Percentiles rank a stretch among this genome's conserved stretches.
Evolutionary conservation across 1,139 yeast genomes (phyloP).

Genomic region (Yamadazyma atlantica): DNA sequence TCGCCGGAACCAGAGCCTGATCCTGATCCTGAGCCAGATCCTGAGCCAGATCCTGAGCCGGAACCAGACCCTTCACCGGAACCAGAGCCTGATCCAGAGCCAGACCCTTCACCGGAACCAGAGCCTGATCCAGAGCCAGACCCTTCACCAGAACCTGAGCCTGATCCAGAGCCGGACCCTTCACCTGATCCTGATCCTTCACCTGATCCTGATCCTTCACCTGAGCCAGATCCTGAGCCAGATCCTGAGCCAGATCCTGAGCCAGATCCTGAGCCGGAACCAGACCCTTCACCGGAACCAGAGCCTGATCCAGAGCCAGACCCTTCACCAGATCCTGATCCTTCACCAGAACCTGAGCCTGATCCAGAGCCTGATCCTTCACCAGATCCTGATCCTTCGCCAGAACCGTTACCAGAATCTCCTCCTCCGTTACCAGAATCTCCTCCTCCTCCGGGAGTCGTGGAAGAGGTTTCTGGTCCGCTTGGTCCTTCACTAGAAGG

Average conservation of each 20-base stretch:
- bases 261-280: not conserved
- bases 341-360: constrained; percentile 2
- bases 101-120: not conserved
- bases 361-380: not conserved
- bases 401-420: not conserved
- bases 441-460: not conserved
- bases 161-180: not conserved
- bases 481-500: constrained; percentile 2
- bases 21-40: not conserved
- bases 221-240: too few relatives aligned
- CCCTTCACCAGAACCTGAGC: constrained; percentile 1
- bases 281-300: not conserved
- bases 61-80: constrained; percentile 1
- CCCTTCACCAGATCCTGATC: not conserved
- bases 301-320: constrained; percentile 1
- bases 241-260: not conserved
- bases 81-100: not conserved
- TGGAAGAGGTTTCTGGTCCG: too few relatives aligned
- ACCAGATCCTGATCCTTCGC: not conserved
- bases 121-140: not conserved
- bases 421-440: not conserved
- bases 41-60: not conserved
- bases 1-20: too few relatives aligned
- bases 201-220: too few relatives aligned
- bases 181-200: not conserved